Evolutionary conservation across 1,139 yeast species (phyloP).

Genomic region (Candida sp.): DNA sequence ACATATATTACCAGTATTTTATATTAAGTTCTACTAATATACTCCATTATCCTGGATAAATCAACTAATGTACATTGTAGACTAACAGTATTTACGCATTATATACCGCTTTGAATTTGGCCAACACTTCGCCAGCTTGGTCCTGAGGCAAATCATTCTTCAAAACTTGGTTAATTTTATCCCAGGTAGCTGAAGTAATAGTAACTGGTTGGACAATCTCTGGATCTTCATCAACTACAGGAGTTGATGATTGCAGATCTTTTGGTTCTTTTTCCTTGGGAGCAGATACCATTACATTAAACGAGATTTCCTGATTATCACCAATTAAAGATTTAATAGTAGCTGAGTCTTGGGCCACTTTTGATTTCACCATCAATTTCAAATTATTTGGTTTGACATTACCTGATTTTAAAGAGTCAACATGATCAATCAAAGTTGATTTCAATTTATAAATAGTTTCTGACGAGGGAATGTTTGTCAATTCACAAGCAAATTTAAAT

Average conservation of each 20-base stretch:
- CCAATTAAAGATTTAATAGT: conserved; percentile 18
- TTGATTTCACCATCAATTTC: conserved; percentile 41
- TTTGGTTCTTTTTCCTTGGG: conserved; percentile 11
- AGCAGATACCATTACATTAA: conserved; percentile 38
- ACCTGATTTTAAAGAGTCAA: conserved; percentile 18
- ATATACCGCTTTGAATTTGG: conserved; percentile 28
- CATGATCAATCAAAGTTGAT: conserved; percentile 23
- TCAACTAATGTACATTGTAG: neutral
- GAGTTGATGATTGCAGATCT: neutral
- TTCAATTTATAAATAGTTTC: conserved; percentile 35
- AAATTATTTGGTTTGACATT: conserved; percentile 27
- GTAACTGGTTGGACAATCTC: conserved; percentile 16
- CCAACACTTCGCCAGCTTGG: conserved; percentile 22
- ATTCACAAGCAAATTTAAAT: conserved; percentile 28
- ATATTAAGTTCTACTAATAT: too few species aligned
- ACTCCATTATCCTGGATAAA: too few species aligned
- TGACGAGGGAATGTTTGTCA: conserved; percentile 19
- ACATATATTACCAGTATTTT: too few species aligned
- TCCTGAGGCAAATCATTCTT: conserved; percentile 23
- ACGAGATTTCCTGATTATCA: conserved; percentile 16
- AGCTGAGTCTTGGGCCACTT: conserved; percentile 40
- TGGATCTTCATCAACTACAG: conserved; percentile 5
- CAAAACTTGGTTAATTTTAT: conserved; percentile 24
- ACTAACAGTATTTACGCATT: conserved; percentile 10
- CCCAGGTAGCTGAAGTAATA: conserved; percentile 27